phyloP scores from a whole-genome alignment of 805 yeast genomes.

The Kuraishia hungarica region DNA sequence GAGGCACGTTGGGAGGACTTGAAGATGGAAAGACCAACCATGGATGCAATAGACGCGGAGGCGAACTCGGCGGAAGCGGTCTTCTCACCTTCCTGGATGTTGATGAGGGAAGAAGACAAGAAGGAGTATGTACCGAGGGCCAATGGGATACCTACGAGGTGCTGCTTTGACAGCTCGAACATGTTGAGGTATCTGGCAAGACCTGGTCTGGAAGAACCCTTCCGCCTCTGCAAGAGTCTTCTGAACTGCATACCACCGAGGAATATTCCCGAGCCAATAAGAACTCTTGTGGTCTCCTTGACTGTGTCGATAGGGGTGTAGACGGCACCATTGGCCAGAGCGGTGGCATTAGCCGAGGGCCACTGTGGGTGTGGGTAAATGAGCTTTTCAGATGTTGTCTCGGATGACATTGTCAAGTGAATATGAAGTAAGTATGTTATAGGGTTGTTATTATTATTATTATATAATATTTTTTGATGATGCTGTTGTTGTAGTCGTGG shows the following conservation, averaged over 20 bases:
- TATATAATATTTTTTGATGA: no score
- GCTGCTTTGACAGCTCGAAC: slow-evolving; percentile 20
- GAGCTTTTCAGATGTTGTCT: slow-evolving; percentile 2
- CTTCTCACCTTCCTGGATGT: slow-evolving; percentile 18
- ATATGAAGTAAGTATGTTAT: not conserved
- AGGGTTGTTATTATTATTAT: not conserved
- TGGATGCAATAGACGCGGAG: slow-evolving; percentile 13
- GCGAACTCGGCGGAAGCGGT: slow-evolving; percentile 19
- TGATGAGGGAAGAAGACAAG: slow-evolving; percentile 20
- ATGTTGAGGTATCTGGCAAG: slow-evolving; percentile 21
- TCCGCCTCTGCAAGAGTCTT: slow-evolving; percentile 24
- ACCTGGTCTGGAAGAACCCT: slow-evolving; percentile 29
- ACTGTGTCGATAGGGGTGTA: slow-evolving; percentile 22
- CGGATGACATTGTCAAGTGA: not conserved
- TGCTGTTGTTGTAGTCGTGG: no score
- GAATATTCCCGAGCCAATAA: slow-evolving; percentile 20
- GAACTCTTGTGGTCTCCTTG: slow-evolving; percentile 17
- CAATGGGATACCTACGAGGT: slow-evolving; percentile 23
- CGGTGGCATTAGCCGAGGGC: slow-evolving; percentile 9
- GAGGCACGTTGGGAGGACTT: slow-evolving; percentile 23
- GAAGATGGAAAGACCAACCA: slow-evolving; percentile 14
- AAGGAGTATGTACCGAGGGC: slow-evolving; percentile 23
- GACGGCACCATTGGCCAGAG: slow-evolving; percentile 6
- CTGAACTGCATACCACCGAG: slow-evolving; percentile 28
- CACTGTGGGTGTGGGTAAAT: slow-evolving; percentile 20